Evolutionary conservation across 2,329 filamentous ascomycete genomes (phyloP), one percentile per base, ranked within the genome.

Genomic region (Sordariomycetes sp.): DNA sequence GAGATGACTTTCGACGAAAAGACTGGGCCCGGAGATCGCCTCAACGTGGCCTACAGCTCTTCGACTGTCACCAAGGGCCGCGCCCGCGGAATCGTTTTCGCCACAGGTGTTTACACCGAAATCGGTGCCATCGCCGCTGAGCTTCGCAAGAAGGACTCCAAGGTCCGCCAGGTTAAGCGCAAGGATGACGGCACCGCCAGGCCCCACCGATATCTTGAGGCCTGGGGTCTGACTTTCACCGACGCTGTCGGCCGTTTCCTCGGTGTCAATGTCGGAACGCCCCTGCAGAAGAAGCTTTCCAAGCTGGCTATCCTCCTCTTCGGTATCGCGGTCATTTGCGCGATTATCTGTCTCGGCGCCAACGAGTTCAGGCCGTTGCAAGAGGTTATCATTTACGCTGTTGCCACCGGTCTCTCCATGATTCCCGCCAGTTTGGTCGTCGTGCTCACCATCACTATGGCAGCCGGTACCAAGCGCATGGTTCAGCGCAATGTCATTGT

Each of bases 231-330:
- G 55, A 79, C 74, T 4, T 52, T 67, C 27, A 66, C 63, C 10
- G 74, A 80, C 49, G 70, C 69, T 6, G 54, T 79, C 38, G 75
- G 74, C 5, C 64, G 68, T 24, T 81, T 85, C 48, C 62, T 84
- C 8, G 79, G 80, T 33, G 68, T 83, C 39, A 79, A 73, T 35
- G 70, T 80, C 10, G 80, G 81, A 30, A 84, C 80, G 9, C 81
- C 80, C 4, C 63, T 85, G 14, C 78, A 83, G 52, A 69, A 71
- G 44, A 82, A 80, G 47, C 63, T 85, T 12, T 80, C 78, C 31
- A 73, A 74, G 50, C 66, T 85, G 32, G 80, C 80, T 16, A 63
- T 83, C 14, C 52, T 80, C 3, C 67, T 84, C 2, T 83, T 85
- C 47, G 66, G 63, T 20, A 70, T 82, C 33, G 80, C 80, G 3